These are phyloP conservation scores for Solanum virginianum DNA, from an alignment of 257 asterid species.

Conservation along the genomic window DNA sequence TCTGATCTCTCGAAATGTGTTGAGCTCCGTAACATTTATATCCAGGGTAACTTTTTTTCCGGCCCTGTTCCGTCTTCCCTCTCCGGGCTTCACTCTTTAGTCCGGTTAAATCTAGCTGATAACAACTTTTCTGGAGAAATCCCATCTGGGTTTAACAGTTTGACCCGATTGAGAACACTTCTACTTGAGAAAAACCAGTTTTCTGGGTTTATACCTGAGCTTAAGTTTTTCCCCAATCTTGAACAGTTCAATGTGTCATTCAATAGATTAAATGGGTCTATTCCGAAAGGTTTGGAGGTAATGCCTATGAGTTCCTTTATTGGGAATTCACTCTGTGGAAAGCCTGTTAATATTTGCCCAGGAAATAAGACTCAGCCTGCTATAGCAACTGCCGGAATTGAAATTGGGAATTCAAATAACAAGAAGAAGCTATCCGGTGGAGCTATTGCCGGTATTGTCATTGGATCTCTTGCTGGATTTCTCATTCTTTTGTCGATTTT, in stretches of 20 bases:
- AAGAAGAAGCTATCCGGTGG: constrained; percentile 41
- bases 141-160: constrained; percentile 28
- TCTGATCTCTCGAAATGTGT: constrained; percentile 31
- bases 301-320: constrained; percentile 33
- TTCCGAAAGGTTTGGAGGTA: constrained; percentile 43
- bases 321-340: constrained; percentile 63
- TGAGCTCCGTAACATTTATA: constrained; percentile 47
- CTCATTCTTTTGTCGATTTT: constrained; percentile 27
- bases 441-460: constrained; percentile 67
- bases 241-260: constrained; percentile 71
- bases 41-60: constrained; percentile 62
- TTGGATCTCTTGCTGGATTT: constrained; percentile 52
- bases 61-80: constrained; percentile 23
- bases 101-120: constrained; percentile 43
- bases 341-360: constrained; percentile 46
- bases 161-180: constrained; percentile 64
- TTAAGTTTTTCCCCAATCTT: constrained; percentile 34
- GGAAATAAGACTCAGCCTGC: constrained; percentile 23
- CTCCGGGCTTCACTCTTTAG: constrained; percentile 27
- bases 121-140: constrained; percentile 58
- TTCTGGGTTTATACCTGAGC: constrained; percentile 46
- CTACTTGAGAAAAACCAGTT: constrained; percentile 40
- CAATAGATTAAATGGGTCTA: constrained; percentile 48
- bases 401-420: neutral
- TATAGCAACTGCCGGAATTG: constrained; percentile 7